phyloP scores from a whole-genome alignment of 2,329 filamentous ascomycete species.

The Pyrenophora teres region DNA sequence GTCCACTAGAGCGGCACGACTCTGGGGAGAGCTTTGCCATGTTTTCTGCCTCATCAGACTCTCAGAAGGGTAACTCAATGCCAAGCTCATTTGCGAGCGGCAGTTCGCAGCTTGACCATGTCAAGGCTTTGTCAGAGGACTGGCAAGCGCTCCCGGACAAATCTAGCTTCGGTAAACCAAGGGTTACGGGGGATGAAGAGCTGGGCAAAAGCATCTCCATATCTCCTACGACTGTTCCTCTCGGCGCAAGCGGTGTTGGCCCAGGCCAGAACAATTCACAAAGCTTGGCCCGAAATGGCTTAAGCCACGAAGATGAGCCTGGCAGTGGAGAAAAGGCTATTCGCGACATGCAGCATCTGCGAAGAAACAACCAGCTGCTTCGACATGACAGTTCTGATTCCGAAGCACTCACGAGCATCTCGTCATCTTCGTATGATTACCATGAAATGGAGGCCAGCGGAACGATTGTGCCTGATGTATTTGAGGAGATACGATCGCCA shows the following conservation, averaged over 20 bases:
- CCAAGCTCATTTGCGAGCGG: constrained; percentile 56
- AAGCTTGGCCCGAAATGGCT: constrained; percentile 21
- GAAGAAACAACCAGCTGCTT: constrained; percentile 48
- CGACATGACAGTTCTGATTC: constrained; percentile 49
- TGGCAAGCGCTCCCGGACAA: constrained; percentile 33
- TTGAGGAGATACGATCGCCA: constrained; percentile 34
- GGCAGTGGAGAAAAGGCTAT: constrained; percentile 40
- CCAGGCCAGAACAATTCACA: constrained; percentile 10
- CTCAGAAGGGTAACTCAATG: constrained; percentile 58
- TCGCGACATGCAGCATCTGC: constrained; percentile 46
- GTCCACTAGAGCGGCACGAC: constrained; percentile 56
- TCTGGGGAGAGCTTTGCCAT: constrained; percentile 67
- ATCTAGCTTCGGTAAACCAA: constrained; percentile 42
- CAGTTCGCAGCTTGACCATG: constrained; percentile 31
- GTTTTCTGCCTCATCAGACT: constrained; percentile 67
- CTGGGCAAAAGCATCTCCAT: constrained; percentile 31
- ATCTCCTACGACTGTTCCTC: constrained; percentile 36
- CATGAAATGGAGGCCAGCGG: constrained; percentile 50
- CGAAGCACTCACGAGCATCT: constrained; percentile 42
- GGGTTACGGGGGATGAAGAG: constrained; percentile 12
- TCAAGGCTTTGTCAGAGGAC: constrained; percentile 34
- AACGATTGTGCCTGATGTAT: constrained; percentile 47
- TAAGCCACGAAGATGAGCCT: constrained; percentile 20
- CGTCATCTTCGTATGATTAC: constrained; percentile 33
- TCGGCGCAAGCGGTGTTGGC: constrained; percentile 10